Percentiles rank a stretch among this genome's conserved stretches.
These are phyloP conservation scores for Fonsecaea multimorphosa DNA, from an alignment of 2,329 filamentous ascomycete species.

Conservation along the genomic window DNA sequence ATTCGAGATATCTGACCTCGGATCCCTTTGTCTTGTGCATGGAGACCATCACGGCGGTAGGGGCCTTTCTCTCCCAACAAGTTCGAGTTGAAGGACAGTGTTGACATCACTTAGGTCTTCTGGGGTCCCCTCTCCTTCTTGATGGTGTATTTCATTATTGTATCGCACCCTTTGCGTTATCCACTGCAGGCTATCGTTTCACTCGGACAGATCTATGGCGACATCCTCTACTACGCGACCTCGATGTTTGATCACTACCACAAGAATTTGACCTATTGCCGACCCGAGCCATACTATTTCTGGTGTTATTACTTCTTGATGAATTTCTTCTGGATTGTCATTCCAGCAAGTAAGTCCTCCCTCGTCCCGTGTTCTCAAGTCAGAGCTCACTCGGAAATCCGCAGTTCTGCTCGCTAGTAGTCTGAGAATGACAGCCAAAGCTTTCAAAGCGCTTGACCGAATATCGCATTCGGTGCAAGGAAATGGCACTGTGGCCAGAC, in stretches of 20 bases:
- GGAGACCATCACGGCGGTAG: conserved; percentile 78
- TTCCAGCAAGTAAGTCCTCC: conserved; percentile 60
- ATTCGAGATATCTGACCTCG: conserved; percentile 83
- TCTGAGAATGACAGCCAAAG: conserved; percentile 44
- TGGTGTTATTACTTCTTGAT: conserved; percentile 71
- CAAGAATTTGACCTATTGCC: conserved; percentile 61
- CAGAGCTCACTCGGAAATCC: conserved; percentile 11
- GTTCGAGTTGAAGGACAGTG: not conserved
- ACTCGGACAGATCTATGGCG: conserved; percentile 68
- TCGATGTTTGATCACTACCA: conserved; percentile 66
- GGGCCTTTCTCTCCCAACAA: not conserved
- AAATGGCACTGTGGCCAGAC: conserved; percentile 40
- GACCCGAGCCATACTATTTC: conserved; percentile 69
- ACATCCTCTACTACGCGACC: conserved; percentile 68
- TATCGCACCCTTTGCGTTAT: conserved; percentile 62
- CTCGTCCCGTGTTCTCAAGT: not conserved
- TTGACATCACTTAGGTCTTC: conserved; percentile 50
- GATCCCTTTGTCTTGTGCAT: conserved; percentile 87
- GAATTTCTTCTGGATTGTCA: conserved; percentile 71
- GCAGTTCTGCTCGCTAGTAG: conserved; percentile 49
- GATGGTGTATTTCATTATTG: conserved; percentile 61
- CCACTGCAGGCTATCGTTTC: conserved; percentile 66
- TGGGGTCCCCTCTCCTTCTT: conserved; percentile 69
- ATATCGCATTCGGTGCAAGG: conserved; percentile 38
- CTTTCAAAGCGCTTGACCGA: conserved; percentile 46